Base-by-base conservation (phyloP, 768 basidiomycete genomes). In the Collybiopsis luxurians region DNA sequence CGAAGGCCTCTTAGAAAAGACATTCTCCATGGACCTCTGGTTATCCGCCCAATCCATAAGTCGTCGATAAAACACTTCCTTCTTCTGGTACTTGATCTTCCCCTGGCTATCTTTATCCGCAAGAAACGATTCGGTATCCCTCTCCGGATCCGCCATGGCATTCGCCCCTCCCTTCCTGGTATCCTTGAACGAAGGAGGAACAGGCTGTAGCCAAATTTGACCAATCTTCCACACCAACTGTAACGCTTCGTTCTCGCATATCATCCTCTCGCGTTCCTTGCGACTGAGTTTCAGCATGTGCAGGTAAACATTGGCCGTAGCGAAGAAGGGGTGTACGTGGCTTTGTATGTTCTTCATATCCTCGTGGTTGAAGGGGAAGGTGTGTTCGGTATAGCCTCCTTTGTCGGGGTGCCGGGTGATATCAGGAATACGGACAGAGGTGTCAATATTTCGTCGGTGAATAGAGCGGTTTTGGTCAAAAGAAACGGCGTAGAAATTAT, bases 391-490 rank as follows among this genome's bases (percentile, higher is more conserved):
- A 24, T 54, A 54, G 9, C 42, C 53, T 10, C 39, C 42, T 23
- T 26, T 27, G 53, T 42, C 23, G 5, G 26, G 38, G 28, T 43
- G 24, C 19, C 42, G 19, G 26, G 42, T 44, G 24, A 43, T 54
- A 21, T 44, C 21, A 12, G 53, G 15, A 19, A 43, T 30, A 17
- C 39, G 42, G 10, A 27, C 13, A 6, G 38, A 24, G n/a, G 34
- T 44, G 26, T 42, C 53, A 39, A 44, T 36, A 11, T 10, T 54
- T 24, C 39, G 17, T n/a, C 53, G 53, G 34, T 54, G 53, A 28
- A 54, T 54, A 9, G 53, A 54, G 27, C 53, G 53, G 23, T 28
- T 15, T 39, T n/a, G 42, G 42, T 54, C 53, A 27, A 54, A 54
- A 17, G 42, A 15, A 38, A 27, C 19, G 13, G 39, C 19, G 40